Percentiles rank a stretch among this genome's conserved stretches.
These are phyloP conservation scores for Passiflora organensis DNA, from an alignment of 345 rosid genomes.

Conservation along the genomic window DNA sequence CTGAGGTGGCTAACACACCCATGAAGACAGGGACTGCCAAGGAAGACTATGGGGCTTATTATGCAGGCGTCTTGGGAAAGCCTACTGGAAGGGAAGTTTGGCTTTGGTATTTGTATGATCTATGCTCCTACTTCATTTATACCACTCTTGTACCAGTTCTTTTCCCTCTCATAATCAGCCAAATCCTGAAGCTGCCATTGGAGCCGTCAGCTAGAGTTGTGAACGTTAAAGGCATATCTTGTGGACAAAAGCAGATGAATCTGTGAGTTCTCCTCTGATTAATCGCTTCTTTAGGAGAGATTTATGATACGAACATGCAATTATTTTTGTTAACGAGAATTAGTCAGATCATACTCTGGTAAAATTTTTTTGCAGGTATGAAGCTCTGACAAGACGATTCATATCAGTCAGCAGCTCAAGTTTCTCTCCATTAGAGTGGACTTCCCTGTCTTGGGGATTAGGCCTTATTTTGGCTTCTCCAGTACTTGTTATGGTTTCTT, in stretches of 20 bases:
- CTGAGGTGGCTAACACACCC: too few species aligned
- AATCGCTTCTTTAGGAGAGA: too few species aligned
- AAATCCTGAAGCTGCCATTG: slow-evolving; percentile 8
- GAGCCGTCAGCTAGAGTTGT: slow-evolving; percentile 8
- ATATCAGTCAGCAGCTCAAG: slow-evolving; percentile 18
- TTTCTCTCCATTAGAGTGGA: slow-evolving; percentile 52
- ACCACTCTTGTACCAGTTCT: slow-evolving; percentile 40
- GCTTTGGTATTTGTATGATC: slow-evolving; percentile 48
- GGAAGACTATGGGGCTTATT: too few species aligned
- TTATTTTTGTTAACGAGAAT: too few species aligned
- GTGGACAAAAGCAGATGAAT: slow-evolving; percentile 28
- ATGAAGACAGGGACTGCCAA: too few species aligned
- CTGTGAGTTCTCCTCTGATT: slow-evolving; percentile 28
- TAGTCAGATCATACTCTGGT: neutral
- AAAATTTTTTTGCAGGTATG: slow-evolving; percentile 33
- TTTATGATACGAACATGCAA: too few species aligned
- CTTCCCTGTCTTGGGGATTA: slow-evolving; percentile 49
- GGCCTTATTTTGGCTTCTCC: slow-evolving; percentile 43
- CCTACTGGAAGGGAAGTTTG: slow-evolving; percentile 21
- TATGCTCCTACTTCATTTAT: slow-evolving; percentile 44
- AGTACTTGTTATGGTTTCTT: slow-evolving; percentile 23
- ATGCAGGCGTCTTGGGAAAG: too few species aligned
- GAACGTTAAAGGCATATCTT: slow-evolving; percentile 23
- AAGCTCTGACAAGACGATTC: slow-evolving; percentile 16
- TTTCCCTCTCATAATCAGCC: slow-evolving; percentile 45